phyloP scores from a whole-genome alignment of 179 eudicot genomes.

The Beta corolliflora region DNA sequence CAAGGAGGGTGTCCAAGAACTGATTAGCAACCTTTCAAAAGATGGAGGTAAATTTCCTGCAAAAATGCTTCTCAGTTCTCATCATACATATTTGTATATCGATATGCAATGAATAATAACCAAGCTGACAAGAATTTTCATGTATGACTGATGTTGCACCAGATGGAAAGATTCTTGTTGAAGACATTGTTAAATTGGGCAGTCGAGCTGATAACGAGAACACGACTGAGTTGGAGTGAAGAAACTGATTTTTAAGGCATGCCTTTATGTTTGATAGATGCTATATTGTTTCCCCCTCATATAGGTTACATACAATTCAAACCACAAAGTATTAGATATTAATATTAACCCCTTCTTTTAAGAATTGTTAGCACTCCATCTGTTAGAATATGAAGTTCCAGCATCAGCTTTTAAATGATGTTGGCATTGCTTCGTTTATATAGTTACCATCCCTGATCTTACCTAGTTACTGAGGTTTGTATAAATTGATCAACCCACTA shows the following conservation, averaged over 20 bases:
- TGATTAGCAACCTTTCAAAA: slow-evolving; percentile 67
- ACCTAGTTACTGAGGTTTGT: background rate
- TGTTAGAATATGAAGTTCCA: no score
- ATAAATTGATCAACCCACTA: background rate
- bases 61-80: background rate
- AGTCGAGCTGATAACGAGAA: slow-evolving; percentile 24
- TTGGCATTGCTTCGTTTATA: no score
- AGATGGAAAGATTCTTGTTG: slow-evolving; percentile 35
- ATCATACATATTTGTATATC: background rate
- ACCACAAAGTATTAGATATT: slow-evolving; percentile 2
- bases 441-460: background rate
- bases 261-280: background rate
- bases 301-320: background rate
- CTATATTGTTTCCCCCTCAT: background rate
- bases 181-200: slow-evolving; percentile 34
- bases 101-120: background rate
- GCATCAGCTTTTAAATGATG: no score
- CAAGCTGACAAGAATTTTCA: background rate
- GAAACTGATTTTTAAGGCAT: slow-evolving; percentile 4
- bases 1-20: slow-evolving; percentile 74
- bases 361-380: background rate
- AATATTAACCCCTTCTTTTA: background rate
- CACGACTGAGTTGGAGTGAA: slow-evolving; percentile 14
- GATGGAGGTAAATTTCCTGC: slow-evolving; percentile 47
- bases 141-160: background rate